A percentile compares a stretch with the other conserved stretches of the same genome.
Conservation (phyloP, 495 filamentous ascomycete genomes). For the Talaromyces adpressus region DNA sequence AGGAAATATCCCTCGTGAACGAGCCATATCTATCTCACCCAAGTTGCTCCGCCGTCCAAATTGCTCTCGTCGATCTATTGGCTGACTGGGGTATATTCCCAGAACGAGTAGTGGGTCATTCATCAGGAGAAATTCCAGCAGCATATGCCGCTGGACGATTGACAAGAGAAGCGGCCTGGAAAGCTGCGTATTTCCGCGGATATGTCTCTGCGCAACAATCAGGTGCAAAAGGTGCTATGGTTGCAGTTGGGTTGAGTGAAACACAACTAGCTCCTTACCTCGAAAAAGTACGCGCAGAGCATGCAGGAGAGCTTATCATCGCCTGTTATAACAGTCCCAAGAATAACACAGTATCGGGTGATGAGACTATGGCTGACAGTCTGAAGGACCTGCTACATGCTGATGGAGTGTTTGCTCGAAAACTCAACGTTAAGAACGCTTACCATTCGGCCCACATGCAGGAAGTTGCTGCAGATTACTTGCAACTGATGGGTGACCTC, state of each 20-base stretch:
- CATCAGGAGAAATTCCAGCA: conserved; percentile 30
- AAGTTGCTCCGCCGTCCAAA: conserved; percentile 14
- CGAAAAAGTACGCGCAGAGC: conserved; percentile 9
- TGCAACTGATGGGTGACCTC: conserved; percentile 14
- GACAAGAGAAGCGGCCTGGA: conserved; percentile 25
- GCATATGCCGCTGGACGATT: conserved; percentile 29
- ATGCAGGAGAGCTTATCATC: conserved; percentile 13
- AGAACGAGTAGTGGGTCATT: conserved; percentile 29
- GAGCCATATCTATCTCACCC: background rate
- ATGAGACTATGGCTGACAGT: conserved; percentile 9
- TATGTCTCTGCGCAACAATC: too few relatives aligned
- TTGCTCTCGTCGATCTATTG: conserved; percentile 22
- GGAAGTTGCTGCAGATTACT: background rate
- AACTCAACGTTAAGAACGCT: conserved; percentile 8
- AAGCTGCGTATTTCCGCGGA: conserved; percentile 3
- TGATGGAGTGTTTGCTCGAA: conserved; percentile 11
- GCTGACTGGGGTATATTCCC: conserved; percentile 15
- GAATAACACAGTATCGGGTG: conserved; percentile 28
- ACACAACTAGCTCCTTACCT: conserved; percentile 13
- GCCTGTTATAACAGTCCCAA: conserved; percentile 28
- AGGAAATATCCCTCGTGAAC: background rate
- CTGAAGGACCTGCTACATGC: conserved; percentile 17
- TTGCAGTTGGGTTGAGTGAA: conserved; percentile 6
- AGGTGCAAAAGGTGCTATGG: too few relatives aligned
- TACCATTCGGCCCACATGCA: conserved; percentile 15